A percentile compares a stretch with the other conserved stretches of the same genome.
These are phyloP conservation scores for Piromyces sp. DNA, from an alignment of 192 early-diverging fungal genomes.

Conservation along the genomic window DNA sequence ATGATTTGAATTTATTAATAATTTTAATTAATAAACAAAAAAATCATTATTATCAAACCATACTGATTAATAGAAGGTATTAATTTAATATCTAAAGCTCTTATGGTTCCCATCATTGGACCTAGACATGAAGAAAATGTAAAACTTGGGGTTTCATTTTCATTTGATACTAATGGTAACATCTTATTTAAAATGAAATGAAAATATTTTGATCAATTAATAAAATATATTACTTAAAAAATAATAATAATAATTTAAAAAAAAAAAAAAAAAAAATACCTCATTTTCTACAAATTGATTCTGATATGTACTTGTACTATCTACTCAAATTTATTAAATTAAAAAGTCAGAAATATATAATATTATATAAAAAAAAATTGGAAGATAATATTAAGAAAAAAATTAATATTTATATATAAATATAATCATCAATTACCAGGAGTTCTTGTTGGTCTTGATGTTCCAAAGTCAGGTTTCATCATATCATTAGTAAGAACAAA, in stretches of 20 bases:
- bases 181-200: conserved; percentile 4
- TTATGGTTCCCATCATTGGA: conserved; percentile 14
- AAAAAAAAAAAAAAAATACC: background rate
- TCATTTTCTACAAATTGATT: background rate
- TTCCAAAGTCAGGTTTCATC: background rate
- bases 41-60: too few species aligned
- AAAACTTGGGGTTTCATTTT: conserved; percentile 17
- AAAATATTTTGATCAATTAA: too few species aligned
- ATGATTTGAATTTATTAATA: too few species aligned
- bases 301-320: background rate
- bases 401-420: too few species aligned
- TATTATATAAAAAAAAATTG: too few species aligned
- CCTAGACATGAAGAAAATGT: conserved; percentile 17
- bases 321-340: too few species aligned
- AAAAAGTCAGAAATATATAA: too few species aligned
- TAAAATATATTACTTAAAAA: too few species aligned
- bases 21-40: background rate
- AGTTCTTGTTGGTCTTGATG: background rate
- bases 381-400: too few species aligned
- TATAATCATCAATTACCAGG: background rate
- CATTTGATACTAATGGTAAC: conserved; percentile 15
- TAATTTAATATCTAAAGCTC: conserved; percentile 15
- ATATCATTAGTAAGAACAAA: background rate
- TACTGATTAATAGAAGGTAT: conserved; percentile 12
- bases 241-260: too few species aligned